Percentiles rank a stretch among this genome's conserved stretches.
Evolutionary conservation across 257 asterid genomes (phyloP).

Genomic region (Solanum habrochaites): DNA sequence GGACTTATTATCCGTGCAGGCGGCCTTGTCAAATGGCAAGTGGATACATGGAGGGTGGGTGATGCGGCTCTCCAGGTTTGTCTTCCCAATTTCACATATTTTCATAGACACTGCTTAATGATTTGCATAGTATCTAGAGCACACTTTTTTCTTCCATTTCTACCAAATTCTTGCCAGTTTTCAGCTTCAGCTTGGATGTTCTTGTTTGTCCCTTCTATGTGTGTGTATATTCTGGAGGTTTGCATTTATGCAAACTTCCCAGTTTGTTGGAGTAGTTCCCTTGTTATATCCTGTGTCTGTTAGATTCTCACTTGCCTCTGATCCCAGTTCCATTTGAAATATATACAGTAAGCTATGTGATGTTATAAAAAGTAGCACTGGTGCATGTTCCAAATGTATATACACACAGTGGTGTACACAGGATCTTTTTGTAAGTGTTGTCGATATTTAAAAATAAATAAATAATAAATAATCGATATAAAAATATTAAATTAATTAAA

Average conservation of each 20-base stretch:
- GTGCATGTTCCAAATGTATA: background rate
- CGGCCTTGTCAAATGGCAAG: slow-evolving; percentile 72
- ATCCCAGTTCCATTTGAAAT: background rate
- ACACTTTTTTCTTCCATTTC: background rate
- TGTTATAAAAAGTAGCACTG: background rate
- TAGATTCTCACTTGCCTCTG: background rate
- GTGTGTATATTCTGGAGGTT: background rate
- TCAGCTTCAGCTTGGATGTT: background rate
- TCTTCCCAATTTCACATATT: background rate
- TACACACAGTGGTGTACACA: too few relatives aligned
- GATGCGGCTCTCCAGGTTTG: slow-evolving; percentile 86
- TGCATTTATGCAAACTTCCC: background rate
- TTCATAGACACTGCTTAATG: background rate
- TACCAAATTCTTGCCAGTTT: background rate
- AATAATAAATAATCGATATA: too few relatives aligned
- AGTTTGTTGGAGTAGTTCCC: background rate
- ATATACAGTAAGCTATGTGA: background rate
- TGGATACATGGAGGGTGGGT: slow-evolving; percentile 96
- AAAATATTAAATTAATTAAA: too few relatives aligned
- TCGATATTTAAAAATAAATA: too few relatives aligned
- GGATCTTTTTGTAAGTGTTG: too few relatives aligned
- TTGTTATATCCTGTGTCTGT: background rate
- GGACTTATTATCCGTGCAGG: slow-evolving; percentile 66
- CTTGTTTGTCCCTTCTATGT: background rate
- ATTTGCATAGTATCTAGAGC: background rate